Conservation (phyloP, 129 eudicot genomes). For the Daucus carota region DNA sequence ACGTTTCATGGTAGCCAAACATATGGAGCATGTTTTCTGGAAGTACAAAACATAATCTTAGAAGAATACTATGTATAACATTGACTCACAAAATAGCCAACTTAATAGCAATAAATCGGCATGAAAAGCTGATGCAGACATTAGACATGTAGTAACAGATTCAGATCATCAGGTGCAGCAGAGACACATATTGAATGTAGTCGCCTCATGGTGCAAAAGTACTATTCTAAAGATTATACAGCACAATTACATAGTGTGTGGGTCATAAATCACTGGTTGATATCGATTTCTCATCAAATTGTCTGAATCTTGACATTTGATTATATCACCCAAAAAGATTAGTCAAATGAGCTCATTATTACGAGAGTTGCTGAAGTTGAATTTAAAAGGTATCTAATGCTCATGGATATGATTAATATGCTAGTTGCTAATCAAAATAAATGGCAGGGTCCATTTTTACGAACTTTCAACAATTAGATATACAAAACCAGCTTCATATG, state of each 20-base stretch:
- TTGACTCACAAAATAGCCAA: neutral
- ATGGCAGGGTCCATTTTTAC: neutral
- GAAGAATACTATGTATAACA: neutral
- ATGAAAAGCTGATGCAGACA: neutral
- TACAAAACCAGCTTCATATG: neutral
- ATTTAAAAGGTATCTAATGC: neutral
- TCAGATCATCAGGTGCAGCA: neutral
- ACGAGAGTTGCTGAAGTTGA: neutral
- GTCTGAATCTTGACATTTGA: neutral
- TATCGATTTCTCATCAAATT: neutral
- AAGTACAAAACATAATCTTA: neutral
- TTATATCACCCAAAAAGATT: neutral
- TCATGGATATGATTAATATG: neutral
- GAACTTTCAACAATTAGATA: neutral
- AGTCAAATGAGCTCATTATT: neutral
- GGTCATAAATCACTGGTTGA: neutral
- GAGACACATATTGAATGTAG: neutral
- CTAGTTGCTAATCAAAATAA: neutral
- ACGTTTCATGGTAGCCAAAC: conserved; percentile 3
- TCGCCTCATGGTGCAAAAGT: no score
- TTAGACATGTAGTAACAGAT: neutral
- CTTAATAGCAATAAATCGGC: neutral
- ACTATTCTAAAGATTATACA: neutral
- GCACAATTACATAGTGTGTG: neutral
- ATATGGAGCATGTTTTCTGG: conserved; percentile 6